Conservation (phyloP, 805 yeast species). For the Teunomyces barrocoloradensis region DNA sequence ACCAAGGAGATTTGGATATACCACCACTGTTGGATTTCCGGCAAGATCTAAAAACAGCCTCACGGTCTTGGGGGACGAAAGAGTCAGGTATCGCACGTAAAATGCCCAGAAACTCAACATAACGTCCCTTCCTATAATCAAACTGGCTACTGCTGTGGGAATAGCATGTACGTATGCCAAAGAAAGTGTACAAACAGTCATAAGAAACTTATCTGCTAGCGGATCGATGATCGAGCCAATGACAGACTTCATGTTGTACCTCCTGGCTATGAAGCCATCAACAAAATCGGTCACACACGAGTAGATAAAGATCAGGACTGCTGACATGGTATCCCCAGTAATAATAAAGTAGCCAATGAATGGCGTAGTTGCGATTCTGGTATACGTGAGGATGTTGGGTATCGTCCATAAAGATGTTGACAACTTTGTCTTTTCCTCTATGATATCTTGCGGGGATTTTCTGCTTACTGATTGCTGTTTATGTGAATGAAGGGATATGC, state of each 20-base stretch:
- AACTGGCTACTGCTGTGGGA: slow-evolving; percentile 59
- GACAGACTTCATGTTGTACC: slow-evolving; percentile 69
- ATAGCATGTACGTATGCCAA: slow-evolving; percentile 65
- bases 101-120: slow-evolving; percentile 69
- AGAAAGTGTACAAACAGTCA: slow-evolving; percentile 82
- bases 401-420: slow-evolving; percentile 42
- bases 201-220: slow-evolving; percentile 86
- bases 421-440: not conserved
- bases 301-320: slow-evolving; percentile 72
- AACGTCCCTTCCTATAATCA: slow-evolving; percentile 84
- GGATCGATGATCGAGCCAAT: slow-evolving; percentile 94
- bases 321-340: slow-evolving; percentile 57
- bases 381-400: slow-evolving; percentile 81
- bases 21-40: slow-evolving; percentile 72
- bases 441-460: not conserved
- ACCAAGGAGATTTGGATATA: slow-evolving; percentile 81
- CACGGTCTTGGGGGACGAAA: slow-evolving; percentile 75
- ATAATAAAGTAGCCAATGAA: slow-evolving; percentile 76
- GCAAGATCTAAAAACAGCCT: slow-evolving; percentile 73
- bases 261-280: slow-evolving; percentile 90
- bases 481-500: not conserved
- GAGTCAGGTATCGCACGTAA: slow-evolving; percentile 65
- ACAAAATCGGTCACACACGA: slow-evolving; percentile 88
- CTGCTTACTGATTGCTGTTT: not conserved
- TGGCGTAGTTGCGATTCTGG: slow-evolving; percentile 82